Percentiles rank a stretch among this genome's conserved stretches.
phyloP scores from a whole-genome alignment of 2,329 filamentous ascomycete species.

The Cladobotryum mycophilum region DNA sequence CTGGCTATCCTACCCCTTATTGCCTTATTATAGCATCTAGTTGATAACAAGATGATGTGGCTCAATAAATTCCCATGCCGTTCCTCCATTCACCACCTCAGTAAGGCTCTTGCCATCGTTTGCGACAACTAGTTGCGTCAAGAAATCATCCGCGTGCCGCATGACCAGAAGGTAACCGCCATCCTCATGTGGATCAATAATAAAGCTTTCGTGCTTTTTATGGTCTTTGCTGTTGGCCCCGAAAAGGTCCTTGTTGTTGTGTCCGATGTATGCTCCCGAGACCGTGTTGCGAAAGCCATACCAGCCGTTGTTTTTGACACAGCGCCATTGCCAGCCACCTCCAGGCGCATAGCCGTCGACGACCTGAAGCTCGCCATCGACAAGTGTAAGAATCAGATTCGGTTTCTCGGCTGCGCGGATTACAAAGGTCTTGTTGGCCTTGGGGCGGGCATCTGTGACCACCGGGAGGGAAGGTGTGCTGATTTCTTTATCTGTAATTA shows the following conservation, averaged over 20 bases:
- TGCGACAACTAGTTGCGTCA: not conserved
- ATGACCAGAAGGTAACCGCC: constrained; percentile 6
- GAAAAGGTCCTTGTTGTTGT: not conserved
- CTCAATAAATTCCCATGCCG: constrained; percentile 6
- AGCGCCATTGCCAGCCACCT: constrained; percentile 5
- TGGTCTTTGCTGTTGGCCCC: not conserved
- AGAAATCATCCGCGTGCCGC: not conserved
- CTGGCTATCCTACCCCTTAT: too few species aligned
- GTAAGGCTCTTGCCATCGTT: not conserved
- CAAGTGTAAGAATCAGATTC: too few species aligned
- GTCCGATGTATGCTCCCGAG: constrained; percentile 4
- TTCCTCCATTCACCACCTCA: not conserved
- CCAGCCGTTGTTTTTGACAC: constrained; percentile 1
- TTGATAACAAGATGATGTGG: too few species aligned
- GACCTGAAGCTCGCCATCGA: too few species aligned
- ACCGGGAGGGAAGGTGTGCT: too few species aligned
- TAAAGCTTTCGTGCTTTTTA: not conserved
- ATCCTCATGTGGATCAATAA: not conserved
- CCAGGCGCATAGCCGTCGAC: not conserved
- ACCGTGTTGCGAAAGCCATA: constrained; percentile 7
- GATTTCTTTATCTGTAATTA: too few species aligned
- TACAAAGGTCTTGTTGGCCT: too few species aligned
- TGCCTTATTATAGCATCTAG: too few species aligned
- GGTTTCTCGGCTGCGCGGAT: too few species aligned
- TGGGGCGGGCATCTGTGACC: too few species aligned